Conservation (phyloP, 2,329 filamentous ascomycete species). For the Trichoderma atrobrunneum region DNA sequence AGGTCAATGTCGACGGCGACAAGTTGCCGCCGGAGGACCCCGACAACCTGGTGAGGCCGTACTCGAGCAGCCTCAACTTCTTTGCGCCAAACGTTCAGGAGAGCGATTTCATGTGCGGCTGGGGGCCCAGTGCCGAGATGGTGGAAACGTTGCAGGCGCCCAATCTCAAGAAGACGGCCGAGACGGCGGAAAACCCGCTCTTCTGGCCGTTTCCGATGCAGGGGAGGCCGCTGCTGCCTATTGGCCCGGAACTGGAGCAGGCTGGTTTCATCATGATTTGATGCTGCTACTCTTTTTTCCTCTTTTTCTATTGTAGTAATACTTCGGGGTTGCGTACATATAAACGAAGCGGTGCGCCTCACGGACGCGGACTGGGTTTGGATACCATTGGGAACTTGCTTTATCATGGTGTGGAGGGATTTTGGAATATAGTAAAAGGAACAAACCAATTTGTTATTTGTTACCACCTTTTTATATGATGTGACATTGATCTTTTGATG, state of each 20-base stretch:
- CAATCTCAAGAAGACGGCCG: slow-evolving; percentile 30
- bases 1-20: slow-evolving; percentile 43
- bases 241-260: slow-evolving; percentile 45
- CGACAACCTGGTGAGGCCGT: slow-evolving; percentile 44
- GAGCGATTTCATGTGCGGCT: slow-evolving; percentile 48
- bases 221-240: slow-evolving; percentile 52
- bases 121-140: slow-evolving; percentile 34
- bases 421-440: background rate
- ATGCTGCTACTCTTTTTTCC: background rate
- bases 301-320: background rate
- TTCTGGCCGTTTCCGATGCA: slow-evolving; percentile 63
- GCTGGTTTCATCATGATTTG: slow-evolving; percentile 50
- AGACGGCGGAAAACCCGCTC: slow-evolving; percentile 50
- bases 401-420: background rate
- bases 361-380: background rate
- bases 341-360: slow-evolving; percentile 13
- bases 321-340: background rate
- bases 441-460: background rate
- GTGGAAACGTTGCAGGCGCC: slow-evolving; percentile 20
- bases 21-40: slow-evolving; percentile 37
- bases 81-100: slow-evolving; percentile 51
- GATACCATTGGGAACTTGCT: background rate
- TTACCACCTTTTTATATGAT: background rate
- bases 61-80: slow-evolving; percentile 55
- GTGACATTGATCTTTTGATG: background rate